A percentile compares a stretch with the other conserved stretches of the same genome.
Conservation (phyloP, 2,329 filamentous ascomycete genomes). For the Annulohypoxylon truncatum region DNA sequence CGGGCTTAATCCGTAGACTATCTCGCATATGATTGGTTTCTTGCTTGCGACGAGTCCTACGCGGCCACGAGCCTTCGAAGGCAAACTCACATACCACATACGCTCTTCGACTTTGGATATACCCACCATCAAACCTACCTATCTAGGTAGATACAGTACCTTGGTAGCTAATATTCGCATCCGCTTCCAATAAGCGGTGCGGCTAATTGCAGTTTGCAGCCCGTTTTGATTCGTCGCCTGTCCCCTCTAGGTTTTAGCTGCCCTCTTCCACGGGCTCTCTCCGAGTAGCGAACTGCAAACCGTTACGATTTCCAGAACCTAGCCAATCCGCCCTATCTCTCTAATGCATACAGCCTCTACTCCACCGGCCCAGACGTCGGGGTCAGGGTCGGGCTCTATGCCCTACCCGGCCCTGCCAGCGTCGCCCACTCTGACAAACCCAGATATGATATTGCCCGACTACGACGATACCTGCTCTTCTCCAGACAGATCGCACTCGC, state of each 20-base stretch:
- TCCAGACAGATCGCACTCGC: constrained; percentile 63
- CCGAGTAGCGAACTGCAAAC: constrained; percentile 13
- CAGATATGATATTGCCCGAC: constrained; percentile 92
- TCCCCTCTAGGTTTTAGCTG: constrained; percentile 1
- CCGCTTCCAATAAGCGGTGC: constrained; percentile 31
- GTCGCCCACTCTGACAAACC: constrained; percentile 90
- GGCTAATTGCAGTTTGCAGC: constrained; percentile 37
- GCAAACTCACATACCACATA: constrained; percentile 6
- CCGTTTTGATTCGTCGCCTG: constrained; percentile 24
- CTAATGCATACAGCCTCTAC: constrained; percentile 44
- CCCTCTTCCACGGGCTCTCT: neutral
- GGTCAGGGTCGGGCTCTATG: constrained; percentile 43
- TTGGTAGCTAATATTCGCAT: constrained; percentile 9
- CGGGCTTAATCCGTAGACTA: constrained; percentile 6
- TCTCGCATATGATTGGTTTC: constrained; percentile 31
- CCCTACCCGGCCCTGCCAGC: constrained; percentile 66
- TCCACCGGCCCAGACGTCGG: constrained; percentile 36
- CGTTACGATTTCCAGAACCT: constrained; percentile 21
- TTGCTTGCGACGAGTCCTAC: constrained; percentile 10
- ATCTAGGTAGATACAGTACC: neutral
- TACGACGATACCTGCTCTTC: constrained; percentile 69
- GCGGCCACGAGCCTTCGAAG: neutral
- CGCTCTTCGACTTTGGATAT: constrained; percentile 34
- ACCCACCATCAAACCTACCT: constrained; percentile 27
- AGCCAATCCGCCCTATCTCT: constrained; percentile 22